Conservation (phyloP, 306 rosid genomes). For the Vigna unguiculata region DNA sequence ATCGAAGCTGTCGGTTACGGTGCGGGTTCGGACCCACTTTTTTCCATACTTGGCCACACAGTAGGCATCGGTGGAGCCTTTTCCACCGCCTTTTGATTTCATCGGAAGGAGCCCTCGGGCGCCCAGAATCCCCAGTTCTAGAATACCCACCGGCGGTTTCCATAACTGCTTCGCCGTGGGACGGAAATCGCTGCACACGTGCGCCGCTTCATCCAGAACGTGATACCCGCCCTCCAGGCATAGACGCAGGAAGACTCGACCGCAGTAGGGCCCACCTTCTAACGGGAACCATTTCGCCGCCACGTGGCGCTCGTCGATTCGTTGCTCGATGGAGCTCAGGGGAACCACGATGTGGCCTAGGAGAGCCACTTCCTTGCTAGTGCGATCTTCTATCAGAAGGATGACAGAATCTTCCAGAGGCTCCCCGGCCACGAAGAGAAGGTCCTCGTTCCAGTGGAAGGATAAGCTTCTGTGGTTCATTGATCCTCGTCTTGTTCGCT, state of each 20-base stretch:
- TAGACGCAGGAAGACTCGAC: slow-evolving; percentile 75
- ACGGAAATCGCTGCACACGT: slow-evolving; percentile 92
- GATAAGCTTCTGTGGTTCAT: slow-evolving; percentile 87
- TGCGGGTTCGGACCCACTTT: slow-evolving; percentile 89
- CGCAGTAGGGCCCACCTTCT: slow-evolving; percentile 70
- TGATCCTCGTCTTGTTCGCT: slow-evolving; percentile 72
- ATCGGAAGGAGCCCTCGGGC: slow-evolving; percentile 83
- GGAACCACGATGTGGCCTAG: slow-evolving; percentile 78
- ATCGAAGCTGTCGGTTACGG: slow-evolving; percentile 74
- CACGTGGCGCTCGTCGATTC: slow-evolving; percentile 87
- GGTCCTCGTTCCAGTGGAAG: slow-evolving; percentile 88
- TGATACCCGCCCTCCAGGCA: slow-evolving; percentile 96
- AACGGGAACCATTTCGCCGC: slow-evolving; percentile 76
- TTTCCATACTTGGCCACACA: slow-evolving; percentile 90
- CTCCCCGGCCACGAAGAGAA: slow-evolving; percentile 86
- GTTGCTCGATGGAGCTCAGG: slow-evolving; percentile 70
- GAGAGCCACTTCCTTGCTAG: slow-evolving; percentile 60
- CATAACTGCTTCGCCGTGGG: slow-evolving; percentile 93
- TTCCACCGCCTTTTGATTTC: slow-evolving; percentile 64
- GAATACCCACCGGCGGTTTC: slow-evolving; percentile 85
- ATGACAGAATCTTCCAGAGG: slow-evolving; percentile 85
- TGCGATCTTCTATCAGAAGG: slow-evolving; percentile 77
- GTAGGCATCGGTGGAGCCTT: slow-evolving; percentile 82
- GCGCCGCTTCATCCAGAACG: slow-evolving; percentile 99
- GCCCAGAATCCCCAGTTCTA: slow-evolving; percentile 93